Evolutionary conservation across 1,284 basidiomycete genomes (phyloP).

Genomic region (Heterobasidion parviporum): DNA sequence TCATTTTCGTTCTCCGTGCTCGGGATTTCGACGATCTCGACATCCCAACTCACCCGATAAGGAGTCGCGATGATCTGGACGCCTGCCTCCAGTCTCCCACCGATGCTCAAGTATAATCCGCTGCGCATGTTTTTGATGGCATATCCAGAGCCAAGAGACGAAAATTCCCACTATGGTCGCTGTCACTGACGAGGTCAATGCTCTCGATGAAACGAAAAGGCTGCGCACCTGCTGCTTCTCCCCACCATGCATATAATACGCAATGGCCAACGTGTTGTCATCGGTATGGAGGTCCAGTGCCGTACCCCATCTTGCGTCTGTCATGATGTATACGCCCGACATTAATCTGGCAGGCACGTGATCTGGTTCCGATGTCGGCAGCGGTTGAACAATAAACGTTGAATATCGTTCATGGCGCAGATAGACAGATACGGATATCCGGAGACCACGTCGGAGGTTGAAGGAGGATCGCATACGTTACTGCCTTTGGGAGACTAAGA

Average conservation of each 20-base stretch:
- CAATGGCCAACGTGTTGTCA: conserved; percentile 10
- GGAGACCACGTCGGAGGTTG: no score
- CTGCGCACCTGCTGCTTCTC: conserved; percentile 13
- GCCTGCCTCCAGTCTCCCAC: conserved; percentile 3
- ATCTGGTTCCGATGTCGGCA: no score
- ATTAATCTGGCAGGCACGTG: conserved; percentile 3
- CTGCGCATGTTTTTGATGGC: conserved; percentile 7
- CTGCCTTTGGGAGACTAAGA: no score
- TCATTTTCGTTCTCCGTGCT: conserved; percentile 6
- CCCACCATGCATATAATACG: conserved; percentile 11
- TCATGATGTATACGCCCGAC: conserved; percentile 9
- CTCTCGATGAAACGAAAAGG: background rate
- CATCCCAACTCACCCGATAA: conserved; percentile 12
- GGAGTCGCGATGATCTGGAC: conserved; percentile 6
- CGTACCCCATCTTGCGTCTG: conserved; percentile 12
- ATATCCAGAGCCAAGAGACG: conserved; percentile 10
- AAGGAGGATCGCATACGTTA: no score
- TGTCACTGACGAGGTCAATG: background rate
- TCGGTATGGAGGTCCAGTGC: conserved; percentile 11
- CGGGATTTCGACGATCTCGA: conserved; percentile 8
- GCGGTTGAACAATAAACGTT: no score
- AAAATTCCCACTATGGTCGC: conserved; percentile 11
- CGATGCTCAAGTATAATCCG: conserved; percentile 6
- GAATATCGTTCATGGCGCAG: no score
- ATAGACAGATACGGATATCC: no score